Evolutionary conservation across 75 land plant genomes (phyloP).

Genomic region (Adiantum capillusveneris): DNA sequence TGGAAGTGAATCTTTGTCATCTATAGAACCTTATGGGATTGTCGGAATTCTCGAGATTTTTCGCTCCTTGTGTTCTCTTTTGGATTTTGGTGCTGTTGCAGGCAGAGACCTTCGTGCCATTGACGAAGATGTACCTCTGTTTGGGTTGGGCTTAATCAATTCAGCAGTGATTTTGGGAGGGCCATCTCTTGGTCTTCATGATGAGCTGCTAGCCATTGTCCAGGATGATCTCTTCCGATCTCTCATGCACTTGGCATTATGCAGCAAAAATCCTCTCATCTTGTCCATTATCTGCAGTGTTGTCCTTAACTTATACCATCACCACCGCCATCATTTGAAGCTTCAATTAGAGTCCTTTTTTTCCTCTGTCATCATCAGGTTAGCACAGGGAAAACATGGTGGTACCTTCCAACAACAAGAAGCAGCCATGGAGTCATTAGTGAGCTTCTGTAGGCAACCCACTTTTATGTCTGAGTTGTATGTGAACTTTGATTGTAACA

Average conservation of each 20-base stretch:
- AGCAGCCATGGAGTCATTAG: constrained; percentile 97
- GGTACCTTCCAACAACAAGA: constrained; percentile 96
- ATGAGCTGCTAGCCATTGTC: constrained; percentile 60
- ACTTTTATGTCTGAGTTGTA: constrained; percentile 97
- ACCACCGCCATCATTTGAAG: constrained; percentile 66
- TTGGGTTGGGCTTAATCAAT: constrained; percentile 86
- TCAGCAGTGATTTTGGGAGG: constrained; percentile 94
- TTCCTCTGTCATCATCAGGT: constrained; percentile 77
- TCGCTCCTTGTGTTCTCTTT: constrained; percentile 78
- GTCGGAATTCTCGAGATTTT: constrained; percentile 96
- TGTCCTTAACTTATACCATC: constrained; percentile 89
- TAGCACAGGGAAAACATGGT: constrained; percentile 78
- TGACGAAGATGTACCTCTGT: constrained; percentile 96
- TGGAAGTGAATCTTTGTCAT: constrained; percentile 15
- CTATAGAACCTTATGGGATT: constrained; percentile 82
- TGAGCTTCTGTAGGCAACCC: constrained; percentile 93
- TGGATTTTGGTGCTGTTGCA: constrained; percentile 63
- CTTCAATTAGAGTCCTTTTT: constrained; percentile 97
- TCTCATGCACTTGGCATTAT: constrained; percentile 94
- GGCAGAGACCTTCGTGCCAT: constrained; percentile 53
- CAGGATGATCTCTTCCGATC: constrained; percentile 92
- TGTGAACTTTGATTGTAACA: constrained; percentile 94
- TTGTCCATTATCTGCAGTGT: constrained; percentile 93
- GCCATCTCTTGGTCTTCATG: constrained; percentile 54
- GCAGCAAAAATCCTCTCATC: constrained; percentile 67